Conservation (phyloP, 192 early-diverging fungal genomes). For the Gamsiella multidivaricata region DNA sequence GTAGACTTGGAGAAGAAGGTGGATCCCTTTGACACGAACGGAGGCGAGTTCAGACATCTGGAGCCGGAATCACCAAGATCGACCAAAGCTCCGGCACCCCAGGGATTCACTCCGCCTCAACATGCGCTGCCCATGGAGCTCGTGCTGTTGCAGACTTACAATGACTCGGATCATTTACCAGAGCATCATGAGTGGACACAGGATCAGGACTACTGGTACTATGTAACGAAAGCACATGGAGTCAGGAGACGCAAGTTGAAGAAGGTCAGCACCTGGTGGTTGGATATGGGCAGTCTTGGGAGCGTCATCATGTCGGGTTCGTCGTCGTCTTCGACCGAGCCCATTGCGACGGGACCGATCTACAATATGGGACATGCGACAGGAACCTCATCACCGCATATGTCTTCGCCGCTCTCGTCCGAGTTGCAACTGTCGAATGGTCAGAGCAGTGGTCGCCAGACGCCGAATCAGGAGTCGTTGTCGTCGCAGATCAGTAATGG, state of each 20-base stretch:
- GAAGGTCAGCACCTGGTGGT: slow-evolving; percentile 54
- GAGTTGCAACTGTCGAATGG: slow-evolving; percentile 18
- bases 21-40: slow-evolving; percentile 32
- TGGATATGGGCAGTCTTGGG: slow-evolving; percentile 41
- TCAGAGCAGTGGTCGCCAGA: background rate
- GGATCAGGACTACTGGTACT: slow-evolving; percentile 48
- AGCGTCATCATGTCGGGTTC: slow-evolving; percentile 20
- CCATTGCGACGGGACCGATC: slow-evolving; percentile 43
- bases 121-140: slow-evolving; percentile 51
- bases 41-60: slow-evolving; percentile 29
- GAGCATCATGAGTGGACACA: slow-evolving; percentile 54
- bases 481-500: too few relatives aligned
- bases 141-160: slow-evolving; percentile 47
- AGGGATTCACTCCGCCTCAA: slow-evolving; percentile 33
- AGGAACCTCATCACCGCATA: slow-evolving; percentile 13
- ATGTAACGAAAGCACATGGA: slow-evolving; percentile 50
- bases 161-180: slow-evolving; percentile 50
- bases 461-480: slow-evolving; percentile 17
- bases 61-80: slow-evolving; percentile 7
- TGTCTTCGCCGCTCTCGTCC: slow-evolving; percentile 34
- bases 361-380: slow-evolving; percentile 41
- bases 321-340: slow-evolving; percentile 21
- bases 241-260: slow-evolving; percentile 48
- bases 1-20: slow-evolving; percentile 17
- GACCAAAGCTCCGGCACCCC: background rate